These are phyloP conservation scores for Tetrahymena elliotti DNA, from an alignment of 73 alveolate species.

Conservation along the genomic window DNA sequence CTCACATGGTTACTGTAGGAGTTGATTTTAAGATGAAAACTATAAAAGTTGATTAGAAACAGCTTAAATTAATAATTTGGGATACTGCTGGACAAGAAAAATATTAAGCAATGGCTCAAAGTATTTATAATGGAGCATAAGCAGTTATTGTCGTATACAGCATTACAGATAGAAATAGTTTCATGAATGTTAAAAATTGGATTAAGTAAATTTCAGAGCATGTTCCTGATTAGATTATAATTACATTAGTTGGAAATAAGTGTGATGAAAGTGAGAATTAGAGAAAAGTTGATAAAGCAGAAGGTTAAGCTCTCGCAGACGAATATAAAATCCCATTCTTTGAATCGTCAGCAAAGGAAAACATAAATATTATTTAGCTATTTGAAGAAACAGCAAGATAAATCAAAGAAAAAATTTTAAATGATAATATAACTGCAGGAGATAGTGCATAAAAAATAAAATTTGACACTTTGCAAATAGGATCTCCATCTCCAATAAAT, in stretches of 20 bases:
- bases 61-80: conserved; percentile 70
- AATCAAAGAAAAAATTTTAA: conserved; percentile 3
- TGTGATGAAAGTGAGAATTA: conserved; percentile 16
- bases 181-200: conserved; percentile 47
- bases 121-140: conserved; percentile 86
- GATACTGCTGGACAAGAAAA: conserved; percentile 95
- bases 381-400: conserved; percentile 18
- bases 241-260: not conserved
- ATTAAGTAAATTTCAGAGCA: not conserved
- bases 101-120: conserved; percentile 72
- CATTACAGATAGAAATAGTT: conserved; percentile 44
- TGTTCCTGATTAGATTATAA: not conserved
- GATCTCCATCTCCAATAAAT: not conserved
- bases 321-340: conserved; percentile 12
- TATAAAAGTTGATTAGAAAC: conserved; percentile 59
- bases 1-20: conserved; percentile 70
- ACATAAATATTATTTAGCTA: conserved; percentile 4
- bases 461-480: not conserved
- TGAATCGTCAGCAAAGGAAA: conserved; percentile 33
- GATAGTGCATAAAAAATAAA: not conserved
- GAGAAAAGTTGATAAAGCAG: conserved; percentile 2
- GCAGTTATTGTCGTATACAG: conserved; percentile 81
- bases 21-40: conserved; percentile 75
- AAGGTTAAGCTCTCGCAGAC: conserved; percentile 29
- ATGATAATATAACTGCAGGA: not conserved